Evolutionary conservation across 1,139 yeast genomes (phyloP).

Genomic region (Candida freyschussii): DNA sequence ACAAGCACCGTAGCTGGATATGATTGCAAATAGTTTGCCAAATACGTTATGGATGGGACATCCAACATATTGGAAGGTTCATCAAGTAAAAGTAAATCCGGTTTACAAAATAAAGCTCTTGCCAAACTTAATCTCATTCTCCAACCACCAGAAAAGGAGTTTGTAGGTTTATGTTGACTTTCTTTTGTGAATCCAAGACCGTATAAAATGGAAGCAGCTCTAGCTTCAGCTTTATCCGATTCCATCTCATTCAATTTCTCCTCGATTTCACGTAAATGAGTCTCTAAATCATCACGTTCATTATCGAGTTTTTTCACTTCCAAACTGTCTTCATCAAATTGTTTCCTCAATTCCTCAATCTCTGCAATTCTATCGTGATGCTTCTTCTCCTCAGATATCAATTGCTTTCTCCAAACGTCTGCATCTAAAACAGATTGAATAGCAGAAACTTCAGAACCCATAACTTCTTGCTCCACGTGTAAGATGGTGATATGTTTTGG

Average conservation of each 20-base stretch:
- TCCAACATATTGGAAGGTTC: conserved; percentile 99
- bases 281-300: conserved; percentile 82
- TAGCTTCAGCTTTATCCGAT: conserved; percentile 94
- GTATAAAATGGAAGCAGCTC: conserved; percentile 90
- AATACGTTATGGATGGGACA: conserved; percentile 94
- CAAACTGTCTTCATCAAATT: conserved; percentile 78
- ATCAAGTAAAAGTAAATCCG: conserved; percentile 86
- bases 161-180: conserved; percentile 77
- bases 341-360: conserved; percentile 61
- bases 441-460: conserved; percentile 89
- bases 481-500: conserved; percentile 93
- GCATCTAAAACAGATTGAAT: conserved; percentile 94
- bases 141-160: conserved; percentile 99
- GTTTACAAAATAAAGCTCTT: conserved; percentile 94
- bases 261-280: conserved; percentile 69
- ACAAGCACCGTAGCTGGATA: conserved; percentile 91
- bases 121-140: conserved; percentile 99
- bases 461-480: conserved; percentile 95
- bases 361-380: conserved; percentile 71
- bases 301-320: conserved; percentile 80
- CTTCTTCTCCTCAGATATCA: conserved; percentile 69
- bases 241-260: conserved; percentile 89
- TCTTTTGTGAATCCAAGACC: conserved; percentile 93
- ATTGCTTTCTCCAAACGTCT: conserved; percentile 96
- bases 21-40: conserved; percentile 82